Percentiles rank a stretch among this genome's conserved stretches.
These are phyloP conservation scores for Alternaria hordeiaustralica DNA, from an alignment of 2,329 filamentous ascomycete species.

Conservation along the genomic window DNA sequence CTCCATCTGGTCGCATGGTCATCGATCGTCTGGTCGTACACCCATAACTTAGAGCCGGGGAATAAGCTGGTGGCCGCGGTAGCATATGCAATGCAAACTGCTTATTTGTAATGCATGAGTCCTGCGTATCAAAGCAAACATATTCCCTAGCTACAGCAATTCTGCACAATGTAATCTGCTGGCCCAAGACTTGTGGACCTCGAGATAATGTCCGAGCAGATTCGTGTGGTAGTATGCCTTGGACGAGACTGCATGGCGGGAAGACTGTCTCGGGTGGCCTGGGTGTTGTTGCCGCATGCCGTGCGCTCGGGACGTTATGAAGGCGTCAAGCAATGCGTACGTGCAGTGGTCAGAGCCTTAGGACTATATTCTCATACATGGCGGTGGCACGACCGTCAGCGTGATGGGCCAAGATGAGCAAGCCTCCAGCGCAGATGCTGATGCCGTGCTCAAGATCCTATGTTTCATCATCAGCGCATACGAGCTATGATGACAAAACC, in stretches of 20 bases:
- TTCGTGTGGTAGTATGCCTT: neutral
- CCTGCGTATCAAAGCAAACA: neutral
- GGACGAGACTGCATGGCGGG: constrained; percentile 1
- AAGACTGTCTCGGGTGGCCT: neutral
- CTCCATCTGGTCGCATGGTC: neutral
- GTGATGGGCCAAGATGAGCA: neutral
- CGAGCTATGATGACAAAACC: neutral
- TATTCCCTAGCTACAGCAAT: constrained; percentile 11
- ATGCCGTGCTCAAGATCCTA: neutral
- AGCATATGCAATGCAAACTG: constrained; percentile 9
- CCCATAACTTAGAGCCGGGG: constrained; percentile 5
- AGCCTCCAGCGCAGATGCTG: neutral
- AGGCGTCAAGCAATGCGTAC: constrained; percentile 1
- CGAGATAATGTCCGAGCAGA: neutral
- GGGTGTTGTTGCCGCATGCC: neutral
- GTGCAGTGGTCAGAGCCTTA: neutral
- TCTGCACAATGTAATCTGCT: neutral
- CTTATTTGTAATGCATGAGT: constrained; percentile 20
- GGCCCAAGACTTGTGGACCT: neutral
- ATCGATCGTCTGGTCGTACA: constrained; percentile 6
- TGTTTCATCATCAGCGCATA: constrained; percentile 1
- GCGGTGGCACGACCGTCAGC: neutral
- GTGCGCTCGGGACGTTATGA: neutral
- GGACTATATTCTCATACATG: neutral
- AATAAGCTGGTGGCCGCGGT: neutral